Conservation (phyloP, 257 asterid species). For the Catharanthus roseus region DNA sequence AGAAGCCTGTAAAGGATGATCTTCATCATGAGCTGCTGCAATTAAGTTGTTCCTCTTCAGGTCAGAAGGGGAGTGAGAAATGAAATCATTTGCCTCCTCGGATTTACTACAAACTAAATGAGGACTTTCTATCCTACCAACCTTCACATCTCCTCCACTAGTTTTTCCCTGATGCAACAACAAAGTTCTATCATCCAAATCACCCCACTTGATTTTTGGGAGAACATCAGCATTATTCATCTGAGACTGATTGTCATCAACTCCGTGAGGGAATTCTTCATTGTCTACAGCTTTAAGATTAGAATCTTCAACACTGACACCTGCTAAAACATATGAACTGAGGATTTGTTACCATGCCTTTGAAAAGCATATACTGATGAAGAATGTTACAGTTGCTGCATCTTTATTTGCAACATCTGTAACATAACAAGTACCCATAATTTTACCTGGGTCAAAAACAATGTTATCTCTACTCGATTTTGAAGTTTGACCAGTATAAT, state of each 20-base stretch:
- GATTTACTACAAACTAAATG: constrained; percentile 22
- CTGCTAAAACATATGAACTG: constrained; percentile 26
- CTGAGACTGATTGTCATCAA: constrained; percentile 28
- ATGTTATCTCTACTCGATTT: constrained; percentile 29
- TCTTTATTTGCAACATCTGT: constrained; percentile 32
- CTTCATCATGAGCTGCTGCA: constrained; percentile 21
- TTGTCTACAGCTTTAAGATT: constrained; percentile 21
- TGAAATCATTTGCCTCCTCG: constrained; percentile 27
- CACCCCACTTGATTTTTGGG: constrained; percentile 89
- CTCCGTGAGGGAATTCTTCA: constrained; percentile 21
- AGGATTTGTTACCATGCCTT: constrained; percentile 34
- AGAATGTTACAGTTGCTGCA: constrained; percentile 23
- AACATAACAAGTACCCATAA: constrained; percentile 8
- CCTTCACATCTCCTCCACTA: constrained; percentile 38
- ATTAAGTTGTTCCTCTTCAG: constrained; percentile 23
- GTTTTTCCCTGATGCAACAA: constrained; percentile 42
- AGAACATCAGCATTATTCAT: constrained; percentile 32
- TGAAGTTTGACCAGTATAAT: constrained; percentile 28
- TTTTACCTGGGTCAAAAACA: constrained; percentile 24
- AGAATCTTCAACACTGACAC: constrained; percentile 21
- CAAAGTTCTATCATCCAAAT: constrained; percentile 79
- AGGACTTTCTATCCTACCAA: constrained; percentile 34
- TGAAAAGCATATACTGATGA: constrained; percentile 45
- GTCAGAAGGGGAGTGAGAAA: constrained; percentile 23
- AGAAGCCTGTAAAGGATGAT: constrained; percentile 26